Evolutionary conservation across 495 filamentous ascomycete genomes (phyloP), one percentile per base, ranked within the genome.

Genomic region (Penicillium macrosclerotiorum): DNA sequence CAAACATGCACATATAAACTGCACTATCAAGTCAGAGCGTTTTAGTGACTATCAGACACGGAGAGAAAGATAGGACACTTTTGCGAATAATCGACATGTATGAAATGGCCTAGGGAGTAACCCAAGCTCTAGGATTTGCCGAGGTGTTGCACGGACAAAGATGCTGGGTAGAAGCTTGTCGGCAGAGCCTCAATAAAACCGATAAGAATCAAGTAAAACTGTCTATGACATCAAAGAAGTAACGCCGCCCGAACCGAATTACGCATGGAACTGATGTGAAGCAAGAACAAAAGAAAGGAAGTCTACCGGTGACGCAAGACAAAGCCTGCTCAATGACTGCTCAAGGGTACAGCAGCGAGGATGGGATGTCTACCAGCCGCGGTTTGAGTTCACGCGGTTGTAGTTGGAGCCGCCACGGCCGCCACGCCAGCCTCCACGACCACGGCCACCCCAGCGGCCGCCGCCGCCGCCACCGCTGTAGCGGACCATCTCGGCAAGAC

Each of bases 401-500:
- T n/a, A n/a, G n/a, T n/a, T 55, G 40, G 72, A 65, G 52, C 65
- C 63, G 51, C 65, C 63, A 56, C 67, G 57, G 41, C 75, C 69
- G 47, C 80, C 65, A 48, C 81, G 68, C 35, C 59, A 45, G 41
- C 85, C 82, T 55, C 84, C 75, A 59, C 84, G 73, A 51, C 88
- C 81, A 49, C 85, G 75, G 55, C 83, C 77, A 49, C 86, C 81
- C 50, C 79, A 78, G 43, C 82, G 78, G 54, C 83, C 71, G 60
- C 85, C 78, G 42, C 90, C 88, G 52, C 92, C 91, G 39, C 91
- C 89, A 49, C 90, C 89, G 61, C 88, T 76, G 69, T 90, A 96
- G 64, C 93, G 88, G 44, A 83, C 84, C 93, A 97, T 97, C 76
- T 98, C 93, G 48, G 83, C 80, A 47, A 98, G 86, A 70, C 88